Percentiles rank a stretch among this genome's conserved stretches.
Conservation (phyloP, 495 filamentous ascomycete genomes). For the Cercophora samala region DNA sequence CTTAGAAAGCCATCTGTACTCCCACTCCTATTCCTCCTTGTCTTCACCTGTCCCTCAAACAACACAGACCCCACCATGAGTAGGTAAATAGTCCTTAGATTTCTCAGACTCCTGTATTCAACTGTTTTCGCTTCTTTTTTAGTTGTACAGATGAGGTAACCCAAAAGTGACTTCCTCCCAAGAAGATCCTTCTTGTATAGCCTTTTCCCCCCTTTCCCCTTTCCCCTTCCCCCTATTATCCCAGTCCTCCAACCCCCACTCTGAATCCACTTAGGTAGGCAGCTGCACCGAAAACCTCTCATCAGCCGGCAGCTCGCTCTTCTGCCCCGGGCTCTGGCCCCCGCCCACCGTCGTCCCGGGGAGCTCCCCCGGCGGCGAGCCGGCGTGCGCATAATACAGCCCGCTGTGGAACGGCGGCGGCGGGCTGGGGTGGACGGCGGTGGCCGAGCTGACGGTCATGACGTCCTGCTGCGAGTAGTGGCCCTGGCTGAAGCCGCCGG, state of each 20-base stretch:
- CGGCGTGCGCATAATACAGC: neutral
- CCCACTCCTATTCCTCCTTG: too few relatives aligned
- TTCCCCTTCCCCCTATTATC: neutral
- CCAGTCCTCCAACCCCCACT: too few relatives aligned
- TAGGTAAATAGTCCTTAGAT: too few relatives aligned
- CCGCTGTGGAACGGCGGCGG: neutral
- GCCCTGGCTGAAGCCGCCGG: neutral
- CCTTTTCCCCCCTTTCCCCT: neutral
- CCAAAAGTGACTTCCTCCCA: neutral
- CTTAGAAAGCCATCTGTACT: too few relatives aligned
- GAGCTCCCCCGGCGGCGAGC: neutral
- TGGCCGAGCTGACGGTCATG: neutral
- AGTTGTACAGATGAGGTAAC: neutral
- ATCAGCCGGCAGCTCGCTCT: slow-evolving; percentile 22
- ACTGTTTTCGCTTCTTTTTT: neutral
- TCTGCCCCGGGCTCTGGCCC: slow-evolving; percentile 18
- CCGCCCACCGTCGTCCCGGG: slow-evolving; percentile 4
- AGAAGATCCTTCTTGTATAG: neutral
- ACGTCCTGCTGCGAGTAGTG: neutral
- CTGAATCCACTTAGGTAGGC: neutral
- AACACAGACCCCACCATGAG: too few relatives aligned
- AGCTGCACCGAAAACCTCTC: slow-evolving; percentile 10
- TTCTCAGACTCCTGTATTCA: neutral
- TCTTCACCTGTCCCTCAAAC: too few relatives aligned
- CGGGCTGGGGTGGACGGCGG: neutral